Evolutionary conservation across 139 green algal genomes (phyloP).

Genomic region (Closterium sp.): DNA sequence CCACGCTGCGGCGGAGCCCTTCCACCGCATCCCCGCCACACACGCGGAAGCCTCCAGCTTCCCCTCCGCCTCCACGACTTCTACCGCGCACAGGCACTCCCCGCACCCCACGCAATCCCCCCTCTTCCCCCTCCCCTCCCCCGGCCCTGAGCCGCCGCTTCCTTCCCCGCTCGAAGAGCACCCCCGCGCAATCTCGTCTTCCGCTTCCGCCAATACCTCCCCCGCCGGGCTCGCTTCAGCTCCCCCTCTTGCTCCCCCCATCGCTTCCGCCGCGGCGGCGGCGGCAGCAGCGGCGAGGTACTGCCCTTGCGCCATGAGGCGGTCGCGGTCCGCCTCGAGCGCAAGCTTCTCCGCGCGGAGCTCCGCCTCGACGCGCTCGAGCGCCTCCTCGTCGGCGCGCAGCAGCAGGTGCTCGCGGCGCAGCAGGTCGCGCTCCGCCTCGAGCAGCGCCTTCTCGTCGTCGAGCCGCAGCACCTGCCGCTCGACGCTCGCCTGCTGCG

Average conservation of each 20-base stretch:
- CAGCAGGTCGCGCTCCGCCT: not conserved
- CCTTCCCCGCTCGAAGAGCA: not conserved
- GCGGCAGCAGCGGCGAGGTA: not conserved
- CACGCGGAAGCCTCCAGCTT: not conserved
- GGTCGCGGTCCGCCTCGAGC: not conserved
- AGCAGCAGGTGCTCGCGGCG: not conserved
- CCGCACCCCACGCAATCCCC: not conserved
- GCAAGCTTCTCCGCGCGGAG: not conserved
- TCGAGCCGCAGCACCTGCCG: not conserved
- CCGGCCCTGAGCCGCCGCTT: not conserved
- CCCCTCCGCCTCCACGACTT: not conserved
- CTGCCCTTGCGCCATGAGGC: not conserved
- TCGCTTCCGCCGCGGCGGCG: not conserved
- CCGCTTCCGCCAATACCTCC: not conserved
- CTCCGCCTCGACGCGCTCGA: not conserved
- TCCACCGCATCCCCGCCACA: not conserved
- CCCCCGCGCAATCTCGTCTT: not conserved
- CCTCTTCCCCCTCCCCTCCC: not conserved
- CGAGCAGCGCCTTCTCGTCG: not conserved
- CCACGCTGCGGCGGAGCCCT: not conserved
- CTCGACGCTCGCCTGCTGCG: slow-evolving; percentile 3
- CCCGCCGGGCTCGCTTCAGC: not conserved
- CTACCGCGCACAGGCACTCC: not conserved
- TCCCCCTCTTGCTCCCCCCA: not conserved
- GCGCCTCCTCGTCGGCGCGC: not conserved